A percentile compares a stretch with the other conserved stretches of the same genome.
phyloP scores from a whole-genome alignment of 164 flowering plant genomes.

The Umbellularia californica region DNA sequence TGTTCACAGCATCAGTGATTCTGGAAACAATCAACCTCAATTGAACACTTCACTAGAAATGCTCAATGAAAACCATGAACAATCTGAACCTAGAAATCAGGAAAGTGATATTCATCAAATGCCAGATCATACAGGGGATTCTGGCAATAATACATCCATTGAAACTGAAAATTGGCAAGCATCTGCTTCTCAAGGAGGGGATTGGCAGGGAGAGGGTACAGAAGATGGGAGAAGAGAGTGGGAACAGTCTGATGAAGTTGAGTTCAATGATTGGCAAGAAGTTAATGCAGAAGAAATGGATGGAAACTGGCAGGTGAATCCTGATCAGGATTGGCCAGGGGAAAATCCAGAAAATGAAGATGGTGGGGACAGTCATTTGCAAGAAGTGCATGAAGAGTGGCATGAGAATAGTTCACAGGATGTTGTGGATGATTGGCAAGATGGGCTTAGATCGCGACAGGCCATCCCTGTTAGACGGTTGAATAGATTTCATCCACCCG shows the following conservation, averaged over 20 bases:
- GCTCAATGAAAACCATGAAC: slow-evolving; percentile 35
- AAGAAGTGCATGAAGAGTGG: slow-evolving; percentile 48
- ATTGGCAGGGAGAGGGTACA: slow-evolving; percentile 39
- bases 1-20: slow-evolving; percentile 11
- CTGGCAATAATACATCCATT: slow-evolving; percentile 25
- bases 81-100: slow-evolving; percentile 31
- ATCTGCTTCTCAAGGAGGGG: slow-evolving; percentile 33
- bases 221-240: slow-evolving; percentile 46
- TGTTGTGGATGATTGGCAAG: slow-evolving; percentile 56
- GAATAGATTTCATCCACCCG: slow-evolving; percentile 84
- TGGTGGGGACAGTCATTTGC: slow-evolving; percentile 27
- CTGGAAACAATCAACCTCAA: too few species aligned
- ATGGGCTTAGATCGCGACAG: slow-evolving; percentile 56
- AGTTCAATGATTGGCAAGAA: slow-evolving; percentile 46
- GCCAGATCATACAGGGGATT: slow-evolving; percentile 28
- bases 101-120: slow-evolving; percentile 30
- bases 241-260: slow-evolving; percentile 40
- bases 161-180: slow-evolving; percentile 41
- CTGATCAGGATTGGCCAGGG: slow-evolving; percentile 47
- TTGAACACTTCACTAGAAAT: slow-evolving; percentile 28
- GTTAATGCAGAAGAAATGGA: slow-evolving; percentile 33
- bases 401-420: slow-evolving; percentile 48
- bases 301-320: slow-evolving; percentile 51
- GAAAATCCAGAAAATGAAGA: slow-evolving; percentile 37
- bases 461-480: slow-evolving; percentile 54